Conservation (phyloP, 306 rosid genomes). For the Glycine latifolia region DNA sequence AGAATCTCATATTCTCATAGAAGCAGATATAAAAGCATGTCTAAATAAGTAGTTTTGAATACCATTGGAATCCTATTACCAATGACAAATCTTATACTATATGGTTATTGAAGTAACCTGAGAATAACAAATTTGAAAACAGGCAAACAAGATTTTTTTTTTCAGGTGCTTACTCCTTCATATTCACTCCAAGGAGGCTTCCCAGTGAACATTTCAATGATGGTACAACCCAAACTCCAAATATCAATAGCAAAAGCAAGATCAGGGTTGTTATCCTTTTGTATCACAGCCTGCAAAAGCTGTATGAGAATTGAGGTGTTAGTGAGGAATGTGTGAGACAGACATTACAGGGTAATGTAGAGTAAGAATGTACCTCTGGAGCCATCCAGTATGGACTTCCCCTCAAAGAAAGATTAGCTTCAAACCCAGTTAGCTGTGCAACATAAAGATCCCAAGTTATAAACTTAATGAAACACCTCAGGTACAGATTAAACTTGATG, state of each 20-base stretch:
- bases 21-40: not conserved
- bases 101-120: not conserved
- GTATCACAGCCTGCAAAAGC: constrained; percentile 82
- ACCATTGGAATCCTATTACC: not conserved
- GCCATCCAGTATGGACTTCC: constrained; percentile 99
- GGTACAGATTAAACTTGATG: not conserved
- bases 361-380: constrained; percentile 76
- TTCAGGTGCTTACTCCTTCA: constrained; percentile 76
- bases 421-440: constrained; percentile 75
- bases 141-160: not conserved
- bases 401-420: constrained; percentile 74
- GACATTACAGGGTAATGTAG: constrained; percentile 12
- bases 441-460: constrained; percentile 45
- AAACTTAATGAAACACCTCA: constrained; percentile 20
- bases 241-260: constrained; percentile 87
- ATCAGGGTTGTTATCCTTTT: constrained; percentile 78
- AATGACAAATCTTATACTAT: not conserved
- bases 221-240: constrained; percentile 95
- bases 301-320: constrained; percentile 50
- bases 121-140: constrained; percentile 2
- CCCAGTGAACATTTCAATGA: constrained; percentile 91
- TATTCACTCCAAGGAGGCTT: constrained; percentile 93
- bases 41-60: not conserved
- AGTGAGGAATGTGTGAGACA: constrained; percentile 33
- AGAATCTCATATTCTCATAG: not conserved